Percentiles rank a stretch among this genome's conserved stretches.
phyloP scores from a whole-genome alignment of 2,329 filamentous ascomycete species.

The Thelonectria blattea region DNA sequence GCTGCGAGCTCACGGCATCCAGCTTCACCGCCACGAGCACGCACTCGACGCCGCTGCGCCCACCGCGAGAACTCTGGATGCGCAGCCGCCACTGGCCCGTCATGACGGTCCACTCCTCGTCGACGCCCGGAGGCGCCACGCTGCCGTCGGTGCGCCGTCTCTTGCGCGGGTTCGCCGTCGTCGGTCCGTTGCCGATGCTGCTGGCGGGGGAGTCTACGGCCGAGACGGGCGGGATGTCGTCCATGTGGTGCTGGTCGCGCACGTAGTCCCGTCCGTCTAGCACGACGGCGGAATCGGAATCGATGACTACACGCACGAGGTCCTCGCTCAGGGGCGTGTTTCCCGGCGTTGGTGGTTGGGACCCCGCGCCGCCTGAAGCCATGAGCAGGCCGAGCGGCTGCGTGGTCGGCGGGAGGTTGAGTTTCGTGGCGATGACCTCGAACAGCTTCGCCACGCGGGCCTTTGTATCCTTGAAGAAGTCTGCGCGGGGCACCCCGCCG shows the following conservation, averaged over 20 bases:
- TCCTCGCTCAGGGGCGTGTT: conserved; percentile 75
- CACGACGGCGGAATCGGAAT: conserved; percentile 61
- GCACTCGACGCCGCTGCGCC: conserved; percentile 68
- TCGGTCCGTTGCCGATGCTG: conserved; percentile 33
- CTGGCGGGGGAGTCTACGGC: conserved; percentile 36
- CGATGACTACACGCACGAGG: conserved; percentile 69
- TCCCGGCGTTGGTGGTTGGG: conserved; percentile 69
- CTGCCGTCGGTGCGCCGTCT: conserved; percentile 50
- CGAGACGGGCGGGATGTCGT: conserved; percentile 36
- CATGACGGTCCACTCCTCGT: conserved; percentile 66
- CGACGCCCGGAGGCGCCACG: conserved; percentile 30
- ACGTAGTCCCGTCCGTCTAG: conserved; percentile 62
- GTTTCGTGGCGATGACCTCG: conserved; percentile 81
- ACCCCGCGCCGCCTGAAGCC: conserved; percentile 65
- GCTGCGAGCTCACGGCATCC: conserved; percentile 72
- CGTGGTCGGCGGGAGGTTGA: conserved; percentile 68
- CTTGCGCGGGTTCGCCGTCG: conserved; percentile 49
- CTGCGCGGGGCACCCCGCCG: conserved; percentile 55
- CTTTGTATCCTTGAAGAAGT: conserved; percentile 76
- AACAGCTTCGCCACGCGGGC: conserved; percentile 75
- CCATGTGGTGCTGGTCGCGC: conserved; percentile 34
- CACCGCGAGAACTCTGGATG: conserved; percentile 60
- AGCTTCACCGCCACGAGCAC: conserved; percentile 78
- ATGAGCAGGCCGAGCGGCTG: conserved; percentile 71
- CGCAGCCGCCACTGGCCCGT: conserved; percentile 75